Evolutionary conservation across 2,329 filamentous ascomycete species (phyloP).

Genomic region (Pseudocercospora pini-densiflorae): DNA sequence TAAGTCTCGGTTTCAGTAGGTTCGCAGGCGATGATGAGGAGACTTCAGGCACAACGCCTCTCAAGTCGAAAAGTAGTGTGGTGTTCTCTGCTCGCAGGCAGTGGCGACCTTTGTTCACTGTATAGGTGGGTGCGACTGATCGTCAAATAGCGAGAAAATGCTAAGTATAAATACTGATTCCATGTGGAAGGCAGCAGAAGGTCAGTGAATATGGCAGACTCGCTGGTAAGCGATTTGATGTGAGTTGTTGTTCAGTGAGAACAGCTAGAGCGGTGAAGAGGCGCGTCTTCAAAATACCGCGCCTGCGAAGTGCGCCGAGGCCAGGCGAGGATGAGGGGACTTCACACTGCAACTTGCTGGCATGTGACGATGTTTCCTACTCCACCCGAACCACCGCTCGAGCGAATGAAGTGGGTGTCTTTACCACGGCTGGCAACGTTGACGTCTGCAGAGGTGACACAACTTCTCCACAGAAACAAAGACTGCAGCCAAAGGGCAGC

Average conservation of each 20-base stretch:
- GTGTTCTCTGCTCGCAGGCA: constrained; percentile 4
- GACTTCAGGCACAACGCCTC: not conserved
- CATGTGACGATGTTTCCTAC: not conserved
- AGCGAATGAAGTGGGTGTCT: not conserved
- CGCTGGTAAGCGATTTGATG: not conserved
- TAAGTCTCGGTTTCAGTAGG: not conserved
- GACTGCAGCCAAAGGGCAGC: not conserved
- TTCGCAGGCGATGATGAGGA: not conserved
- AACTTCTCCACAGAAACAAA: not conserved
- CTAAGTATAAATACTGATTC: constrained; percentile 13
- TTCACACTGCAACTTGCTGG: not conserved
- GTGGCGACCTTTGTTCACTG: constrained; percentile 20
- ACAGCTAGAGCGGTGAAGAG: constrained; percentile 1
- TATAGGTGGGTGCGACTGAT: constrained; percentile 29
- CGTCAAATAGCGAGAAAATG: constrained; percentile 13
- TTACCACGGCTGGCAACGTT: not conserved
- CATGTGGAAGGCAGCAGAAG: constrained; percentile 14
- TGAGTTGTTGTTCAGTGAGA: not conserved
- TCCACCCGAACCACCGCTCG: not conserved
- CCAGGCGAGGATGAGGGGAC: not conserved
- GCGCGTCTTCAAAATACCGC: not conserved
- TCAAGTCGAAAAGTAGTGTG: not conserved
- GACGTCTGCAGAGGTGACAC: not conserved
- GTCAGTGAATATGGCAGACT: not conserved
- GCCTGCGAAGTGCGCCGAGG: constrained; percentile 2